Conservation (phyloP, 169 alveolate genomes). For the Plasmodium gonderi region DNA sequence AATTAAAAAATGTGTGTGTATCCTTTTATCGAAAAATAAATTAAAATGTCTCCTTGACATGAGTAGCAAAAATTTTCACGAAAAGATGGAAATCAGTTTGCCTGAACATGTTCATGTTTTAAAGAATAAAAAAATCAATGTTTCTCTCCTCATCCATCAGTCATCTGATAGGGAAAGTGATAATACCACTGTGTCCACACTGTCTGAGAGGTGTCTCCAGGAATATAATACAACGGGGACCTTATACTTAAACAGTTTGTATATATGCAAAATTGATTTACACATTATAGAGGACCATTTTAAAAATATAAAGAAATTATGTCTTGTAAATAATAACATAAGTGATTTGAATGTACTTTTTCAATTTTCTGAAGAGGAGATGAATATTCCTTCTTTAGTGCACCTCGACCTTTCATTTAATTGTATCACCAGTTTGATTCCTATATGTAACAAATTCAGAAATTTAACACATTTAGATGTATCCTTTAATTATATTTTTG, state of each 20-base stretch:
- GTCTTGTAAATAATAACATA: conserved; percentile 58
- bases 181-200: background rate
- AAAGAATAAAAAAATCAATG: background rate
- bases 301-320: conserved; percentile 25
- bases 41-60: background rate
- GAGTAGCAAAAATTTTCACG: background rate
- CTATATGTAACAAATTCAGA: conserved; percentile 32
- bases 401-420: conserved; percentile 56
- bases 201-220: background rate
- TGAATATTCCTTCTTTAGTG: conserved; percentile 9
- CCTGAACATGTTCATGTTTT: background rate
- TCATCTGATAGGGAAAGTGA: background rate
- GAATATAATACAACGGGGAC: background rate
- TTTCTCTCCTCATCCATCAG: background rate
- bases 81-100: background rate
- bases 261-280: conserved; percentile 13
- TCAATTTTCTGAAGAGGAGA: conserved; percentile 16
- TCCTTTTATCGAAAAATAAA: background rate
- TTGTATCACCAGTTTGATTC: conserved; percentile 14
- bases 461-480: conserved; percentile 24
- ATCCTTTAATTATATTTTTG: conserved; percentile 43
- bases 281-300: background rate
- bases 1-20: conserved; percentile 16
- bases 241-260: conserved; percentile 17
- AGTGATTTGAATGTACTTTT: conserved; percentile 28